Base-by-base conservation (phyloP, 768 basidiomycete genomes). In the Rhizopogon vulgaris region DNA sequence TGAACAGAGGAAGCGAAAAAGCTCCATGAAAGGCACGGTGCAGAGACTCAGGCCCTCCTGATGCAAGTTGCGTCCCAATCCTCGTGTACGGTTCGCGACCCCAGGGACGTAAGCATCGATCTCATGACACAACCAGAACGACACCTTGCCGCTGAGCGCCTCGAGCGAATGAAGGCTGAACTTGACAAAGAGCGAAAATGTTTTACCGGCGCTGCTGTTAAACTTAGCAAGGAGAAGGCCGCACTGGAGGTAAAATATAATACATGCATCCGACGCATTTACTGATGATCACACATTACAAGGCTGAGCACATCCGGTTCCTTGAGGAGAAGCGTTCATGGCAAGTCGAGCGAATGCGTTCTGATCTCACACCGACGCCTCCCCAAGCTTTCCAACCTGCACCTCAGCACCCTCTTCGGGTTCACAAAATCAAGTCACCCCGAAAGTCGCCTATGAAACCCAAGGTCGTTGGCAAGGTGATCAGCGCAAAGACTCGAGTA, bases 261-360 rank as follows among this genome's bases (percentile, higher is more conserved):
- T n/a, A 51, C 38, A 12, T 53, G 25, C 18, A 49, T 12, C 45
- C 46, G 49, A 30, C 7, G 51, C 39, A 27, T 25, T 40, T 40
- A 39, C 52, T 54, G 37, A 61, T 38, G 37, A 30, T 32, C 25
- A 32, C 24, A 41, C 38, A 47, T 28, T 28, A 8, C 28, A 57
- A 90, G 87, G 78, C 77, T 9, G 84, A 87, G 60, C 76, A 79
- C 18, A 61, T 80, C 25, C 75, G 73, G 50, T 73, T 89, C 38
- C 40, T 78, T 43, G 85, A 89, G 56, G 87, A 90, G 63, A 85
- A 80, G 60, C 77, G 84, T n/a, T 70, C 76, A n/a, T 88, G 84
- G 87, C 76, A 84, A 52, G 78, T 82, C 1, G 75, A 84, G 42
- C 71, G 70, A 62, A 83, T 87, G 75, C 71, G 82, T 3, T 74